Base-by-base conservation (phyloP, 805 yeast species). In the Wickerhamomyces sydowiorum region DNA sequence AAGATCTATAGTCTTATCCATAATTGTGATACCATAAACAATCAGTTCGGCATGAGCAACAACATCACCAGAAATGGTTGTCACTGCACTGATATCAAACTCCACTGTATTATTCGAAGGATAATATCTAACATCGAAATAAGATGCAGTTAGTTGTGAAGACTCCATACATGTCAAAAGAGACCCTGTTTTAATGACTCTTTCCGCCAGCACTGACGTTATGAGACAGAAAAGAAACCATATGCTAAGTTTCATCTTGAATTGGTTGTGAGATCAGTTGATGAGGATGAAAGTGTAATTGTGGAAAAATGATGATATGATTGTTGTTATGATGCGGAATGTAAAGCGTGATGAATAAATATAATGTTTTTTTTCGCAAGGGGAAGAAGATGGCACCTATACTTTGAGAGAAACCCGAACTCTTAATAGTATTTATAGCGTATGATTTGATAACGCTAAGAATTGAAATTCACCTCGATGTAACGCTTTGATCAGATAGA, bases 161-260 rank as follows among this genome's bases (percentile, higher is more conserved):
- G 85, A 70, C 34, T 80, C 82, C 96, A 89, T 90, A 69, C 99
- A 93, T 31, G 98, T 86, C 52, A 91, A 68, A 51, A 93, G 70
- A 8, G 97, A 87, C 17, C 78, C 61, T 0, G 93, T 75, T 48
- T 62, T 67, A 43, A 80, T 49, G 44, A 42, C 45, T 20, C 27
- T 33, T 20, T 39, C 49, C 12, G 48, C 45, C n/a, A 17, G 10
- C 4, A 38, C 36, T 4, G 35, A 5, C 5, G 33, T 20, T 27
- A 35, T 23, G 13, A 41, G 29, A 12, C 29, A 28, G 13, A 30
- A 23, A 21, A 37, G n/a, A 4, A 28, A 37, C 14, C 15, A 28
- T 10, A 37, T 19, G 29, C n/a, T 27, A n/a, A 37, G 17, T n/a
- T 15, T 37, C 39, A 37, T 37, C 25, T 28, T 36, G 18, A 14